Base-by-base conservation (phyloP, 2,329 filamentous ascomycete genomes). In the Hypoxylon sp. region DNA sequence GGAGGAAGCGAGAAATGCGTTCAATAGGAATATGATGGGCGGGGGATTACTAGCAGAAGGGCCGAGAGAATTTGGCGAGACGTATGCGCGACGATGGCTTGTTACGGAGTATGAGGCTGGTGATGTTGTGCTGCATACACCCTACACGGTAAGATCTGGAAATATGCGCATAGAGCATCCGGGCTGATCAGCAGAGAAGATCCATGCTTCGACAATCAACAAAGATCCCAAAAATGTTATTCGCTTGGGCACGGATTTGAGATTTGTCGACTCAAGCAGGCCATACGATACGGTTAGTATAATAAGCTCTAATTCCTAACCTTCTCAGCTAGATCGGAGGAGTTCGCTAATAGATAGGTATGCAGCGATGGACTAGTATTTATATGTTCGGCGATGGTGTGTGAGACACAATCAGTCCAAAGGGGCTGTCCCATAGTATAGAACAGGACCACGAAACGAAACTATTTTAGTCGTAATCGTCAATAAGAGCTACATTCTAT, bases 1-100 rank as follows among this genome's bases (percentile, higher is more conserved):
- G 0, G 83, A 86, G 62, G 83, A 90, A 72, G 79, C 81, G 1
- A 81, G 78, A 45, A 78, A 77, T 30, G 85, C 83, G 1, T 89
- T 87, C 74, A 89, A 89, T 69, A 79, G 81, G 19, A 88, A 89
- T 68, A 89, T 89, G 87, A 85, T 88, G 79, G 78, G 80, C 0
- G 85, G 81, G 0, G 87, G 86, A 0, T 74, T 88, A 36, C 79
- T 90, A 1, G 82, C 82, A 9, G 82, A 88, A 30, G 82, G 80
- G 0, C 83, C 86, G 0, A 79, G 78, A 0, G 73, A 71, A 32
- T 82, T 81, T 68, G 76, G 71, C 4, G 63, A 75, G 25, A 60
- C 68, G 23, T 68, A 78, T n/a, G 64, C 63, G 1, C 71, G 72
- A 32, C 68, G 72, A 53, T 81, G 80, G 80, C 72, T 82, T 3